Evolutionary conservation across 2,329 filamentous ascomycete genomes (phyloP).

Genomic region (Aspergillus nomiae): DNA sequence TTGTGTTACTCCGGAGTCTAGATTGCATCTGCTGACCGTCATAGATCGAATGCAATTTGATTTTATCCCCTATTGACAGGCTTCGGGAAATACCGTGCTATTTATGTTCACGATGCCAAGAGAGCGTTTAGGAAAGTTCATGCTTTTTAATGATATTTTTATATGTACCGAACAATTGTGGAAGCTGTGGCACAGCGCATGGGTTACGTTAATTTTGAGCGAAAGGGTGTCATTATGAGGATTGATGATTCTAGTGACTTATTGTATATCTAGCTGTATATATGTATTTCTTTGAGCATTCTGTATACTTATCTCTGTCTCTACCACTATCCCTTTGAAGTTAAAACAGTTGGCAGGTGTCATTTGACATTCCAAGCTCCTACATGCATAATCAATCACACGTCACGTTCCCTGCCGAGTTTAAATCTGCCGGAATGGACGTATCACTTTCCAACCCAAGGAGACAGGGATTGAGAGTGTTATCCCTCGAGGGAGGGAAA

Average conservation of each 20-base stretch:
- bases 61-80: slow-evolving; percentile 21
- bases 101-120: slow-evolving; percentile 12
- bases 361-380: background rate
- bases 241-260: background rate
- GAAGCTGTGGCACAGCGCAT: background rate
- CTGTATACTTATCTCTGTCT: background rate
- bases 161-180: background rate
- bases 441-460: background rate
- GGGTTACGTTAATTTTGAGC: background rate
- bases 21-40: slow-evolving; percentile 8
- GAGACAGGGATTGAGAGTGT: background rate
- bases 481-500: background rate
- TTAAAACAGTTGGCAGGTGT: background rate
- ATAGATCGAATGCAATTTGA: slow-evolving; percentile 37
- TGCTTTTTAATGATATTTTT: background rate
- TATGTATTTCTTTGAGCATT: background rate
- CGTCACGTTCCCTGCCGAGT: background rate
- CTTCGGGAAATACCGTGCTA: background rate
- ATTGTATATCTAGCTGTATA: background rate
- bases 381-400: background rate
- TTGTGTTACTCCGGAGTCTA: background rate
- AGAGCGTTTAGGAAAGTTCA: background rate
- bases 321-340: background rate
- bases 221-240: background rate
- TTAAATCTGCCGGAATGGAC: background rate